phyloP scores from a whole-genome alignment of 2,329 filamentous ascomycete genomes.

The Epichloe gansuensis region DNA sequence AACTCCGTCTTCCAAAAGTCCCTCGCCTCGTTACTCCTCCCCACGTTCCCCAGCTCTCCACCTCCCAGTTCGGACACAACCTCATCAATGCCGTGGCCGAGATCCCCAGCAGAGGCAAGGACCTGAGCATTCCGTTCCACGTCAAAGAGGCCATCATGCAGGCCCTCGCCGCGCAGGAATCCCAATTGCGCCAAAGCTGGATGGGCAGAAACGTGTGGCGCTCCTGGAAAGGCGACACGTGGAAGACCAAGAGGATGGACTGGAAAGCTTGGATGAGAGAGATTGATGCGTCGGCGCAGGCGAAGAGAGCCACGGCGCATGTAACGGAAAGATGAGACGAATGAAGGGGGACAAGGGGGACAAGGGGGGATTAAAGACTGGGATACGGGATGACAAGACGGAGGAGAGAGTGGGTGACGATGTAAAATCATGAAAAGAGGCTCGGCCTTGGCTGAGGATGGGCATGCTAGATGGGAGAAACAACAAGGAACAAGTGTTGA shows the following conservation, averaged over 20 bases:
- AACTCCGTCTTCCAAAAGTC: slow-evolving; percentile 44
- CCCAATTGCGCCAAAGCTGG: slow-evolving; percentile 38
- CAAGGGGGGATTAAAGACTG: neutral
- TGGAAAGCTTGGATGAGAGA: slow-evolving; percentile 48
- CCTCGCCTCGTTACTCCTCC: slow-evolving; percentile 35
- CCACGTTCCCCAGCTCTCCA: slow-evolving; percentile 32
- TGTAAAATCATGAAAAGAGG: too few relatives aligned
- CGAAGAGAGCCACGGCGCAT: neutral
- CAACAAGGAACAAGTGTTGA: too few relatives aligned
- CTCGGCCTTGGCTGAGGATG: too few relatives aligned
- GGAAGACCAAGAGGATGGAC: slow-evolving; percentile 38
- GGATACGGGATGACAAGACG: neutral
- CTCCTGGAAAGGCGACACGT: slow-evolving; percentile 45
- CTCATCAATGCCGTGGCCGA: slow-evolving; percentile 37
- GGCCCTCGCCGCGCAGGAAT: slow-evolving; percentile 34
- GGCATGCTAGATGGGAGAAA: too few relatives aligned
- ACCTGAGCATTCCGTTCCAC: slow-evolving; percentile 41
- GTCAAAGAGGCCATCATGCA: slow-evolving; percentile 44
- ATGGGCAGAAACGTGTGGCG: slow-evolving; percentile 45
- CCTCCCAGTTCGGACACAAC: slow-evolving; percentile 38
- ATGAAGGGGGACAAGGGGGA: neutral
- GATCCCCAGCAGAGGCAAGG: slow-evolving; percentile 36
- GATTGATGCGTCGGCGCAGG: slow-evolving; percentile 14
- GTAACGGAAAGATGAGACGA: neutral
- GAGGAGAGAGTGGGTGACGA: neutral